Evolutionary conservation across 176 grass and related monocot species (phyloP).

Genomic region (Miscanthus lutarioriparius): DNA sequence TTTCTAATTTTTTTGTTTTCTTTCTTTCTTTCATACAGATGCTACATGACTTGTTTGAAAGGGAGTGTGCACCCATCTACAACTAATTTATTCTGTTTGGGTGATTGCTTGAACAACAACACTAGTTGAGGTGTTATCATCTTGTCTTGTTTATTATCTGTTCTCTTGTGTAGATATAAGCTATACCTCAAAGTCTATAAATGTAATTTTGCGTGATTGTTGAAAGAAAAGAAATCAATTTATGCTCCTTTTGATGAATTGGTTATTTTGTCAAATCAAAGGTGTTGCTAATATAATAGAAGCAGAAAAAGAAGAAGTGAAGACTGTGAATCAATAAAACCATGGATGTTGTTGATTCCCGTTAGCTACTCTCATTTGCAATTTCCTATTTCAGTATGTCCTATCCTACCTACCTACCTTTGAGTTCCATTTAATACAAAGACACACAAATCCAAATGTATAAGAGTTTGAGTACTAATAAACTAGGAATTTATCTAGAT

Average conservation of each 20-base stretch:
- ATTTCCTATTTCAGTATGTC: background rate
- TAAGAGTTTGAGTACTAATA: background rate
- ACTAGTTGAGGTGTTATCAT: background rate
- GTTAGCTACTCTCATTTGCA: background rate
- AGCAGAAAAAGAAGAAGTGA: background rate
- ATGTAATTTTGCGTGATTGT: constrained; percentile 6
- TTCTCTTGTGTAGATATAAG: constrained; percentile 32
- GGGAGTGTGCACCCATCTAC: constrained; percentile 15
- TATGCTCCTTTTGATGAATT: constrained; percentile 19
- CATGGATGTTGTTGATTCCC: background rate
- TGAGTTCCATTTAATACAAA: background rate
- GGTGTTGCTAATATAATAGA: background rate
- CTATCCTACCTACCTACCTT: too few species aligned
- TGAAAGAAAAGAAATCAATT: constrained; percentile 17
- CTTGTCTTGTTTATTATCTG: constrained; percentile 22
- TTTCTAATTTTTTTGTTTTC: constrained; percentile 4
- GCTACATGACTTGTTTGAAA: constrained; percentile 33
- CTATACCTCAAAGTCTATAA: background rate
- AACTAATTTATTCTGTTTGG: background rate
- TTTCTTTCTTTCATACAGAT: constrained; percentile 37
- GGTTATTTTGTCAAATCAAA: constrained; percentile 11
- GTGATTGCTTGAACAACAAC: constrained; percentile 32
- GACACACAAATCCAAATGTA: background rate
- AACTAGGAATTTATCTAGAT: background rate
- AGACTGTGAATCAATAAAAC: background rate